Conservation (phyloP, 139 green algal species). For the Tetratostichococcus sp. region DNA sequence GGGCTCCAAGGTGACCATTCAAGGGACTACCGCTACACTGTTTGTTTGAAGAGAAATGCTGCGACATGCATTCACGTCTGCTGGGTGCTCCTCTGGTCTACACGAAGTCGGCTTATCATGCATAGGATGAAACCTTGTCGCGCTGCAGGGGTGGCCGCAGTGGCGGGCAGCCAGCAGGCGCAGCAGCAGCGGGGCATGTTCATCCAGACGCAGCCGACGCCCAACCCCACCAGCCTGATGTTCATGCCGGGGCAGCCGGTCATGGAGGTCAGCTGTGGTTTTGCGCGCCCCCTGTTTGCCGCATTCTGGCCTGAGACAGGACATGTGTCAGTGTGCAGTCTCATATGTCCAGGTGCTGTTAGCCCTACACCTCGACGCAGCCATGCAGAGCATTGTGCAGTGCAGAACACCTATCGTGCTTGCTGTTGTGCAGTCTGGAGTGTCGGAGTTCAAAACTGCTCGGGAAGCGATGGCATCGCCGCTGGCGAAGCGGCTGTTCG, state of each 20-base stretch:
- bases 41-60: too few species aligned
- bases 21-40: neutral
- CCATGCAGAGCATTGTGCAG: too few species aligned
- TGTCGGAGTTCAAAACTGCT: slow-evolving; percentile 72
- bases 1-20: neutral
- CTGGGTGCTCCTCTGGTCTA: too few species aligned
- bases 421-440: slow-evolving; percentile 10
- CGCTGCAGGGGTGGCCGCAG: neutral
- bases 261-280: slow-evolving; percentile 55
- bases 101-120: too few species aligned
- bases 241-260: slow-evolving; percentile 87
- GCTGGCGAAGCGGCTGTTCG: slow-evolving; percentile 84
- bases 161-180: too few species aligned
- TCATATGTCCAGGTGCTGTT: neutral
- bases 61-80: too few species aligned
- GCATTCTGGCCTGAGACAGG: too few species aligned
- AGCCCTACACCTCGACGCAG: too few species aligned
- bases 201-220: slow-evolving; percentile 95
- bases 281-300: neutral
- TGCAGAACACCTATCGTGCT: too few species aligned
- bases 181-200: slow-evolving; percentile 76
- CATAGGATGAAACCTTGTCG: too few species aligned
- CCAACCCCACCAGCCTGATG: slow-evolving; percentile 95
- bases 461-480: slow-evolving; percentile 80
- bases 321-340: too few species aligned